Base-by-base conservation (phyloP, 2,329 filamentous ascomycete genomes). In the Harringtonia aguacate region DNA sequence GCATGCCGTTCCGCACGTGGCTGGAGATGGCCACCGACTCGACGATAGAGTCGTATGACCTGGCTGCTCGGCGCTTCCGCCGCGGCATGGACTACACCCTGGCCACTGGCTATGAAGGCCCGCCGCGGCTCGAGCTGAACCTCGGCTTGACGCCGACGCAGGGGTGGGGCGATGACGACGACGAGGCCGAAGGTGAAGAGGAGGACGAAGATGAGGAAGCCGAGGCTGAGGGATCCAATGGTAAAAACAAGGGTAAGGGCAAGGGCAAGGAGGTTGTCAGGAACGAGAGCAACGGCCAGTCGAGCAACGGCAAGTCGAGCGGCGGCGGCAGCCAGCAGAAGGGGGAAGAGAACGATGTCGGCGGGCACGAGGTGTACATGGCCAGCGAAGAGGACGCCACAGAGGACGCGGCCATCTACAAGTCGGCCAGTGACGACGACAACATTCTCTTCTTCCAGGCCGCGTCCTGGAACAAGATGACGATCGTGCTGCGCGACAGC, bases 291-390 rank as follows among this genome's bases (percentile, higher is more conserved):
- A 65, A 55, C 54, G 58, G 35, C 50, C 56, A 61, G 36, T 54
- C 50, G 34, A 60, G 46, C 41, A 18, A 49, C 50, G 30, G 10
- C 51, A 48, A 50, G 31, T 50, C 59, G 9, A 45, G 46, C 4
- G 58, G 54, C 14, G 36, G 49, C 12, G 58, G 61, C 46, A 47
- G 43, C 24, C 60, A 61, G 44, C 54, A 50, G 8, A 60, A 59
- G 36, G 53, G 53, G 15, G 53, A 58, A 27, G 55, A 54, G 9
- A 49, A 42, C 22, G 85, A 84, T 44, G 77, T 85, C 2, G 85
- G 85, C 44, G 85, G 85, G 28, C 84, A 87, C 58, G 84, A 89
- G 57, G 84, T 95, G 47, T 95, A 95, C 72, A 95, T 95, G 88
- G 89, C 87, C 1, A 86, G 83, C 42, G 85, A 89, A 40, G 84